Conservation (phyloP, 495 filamentous ascomycete species). For the Aspergillus affinis region DNA sequence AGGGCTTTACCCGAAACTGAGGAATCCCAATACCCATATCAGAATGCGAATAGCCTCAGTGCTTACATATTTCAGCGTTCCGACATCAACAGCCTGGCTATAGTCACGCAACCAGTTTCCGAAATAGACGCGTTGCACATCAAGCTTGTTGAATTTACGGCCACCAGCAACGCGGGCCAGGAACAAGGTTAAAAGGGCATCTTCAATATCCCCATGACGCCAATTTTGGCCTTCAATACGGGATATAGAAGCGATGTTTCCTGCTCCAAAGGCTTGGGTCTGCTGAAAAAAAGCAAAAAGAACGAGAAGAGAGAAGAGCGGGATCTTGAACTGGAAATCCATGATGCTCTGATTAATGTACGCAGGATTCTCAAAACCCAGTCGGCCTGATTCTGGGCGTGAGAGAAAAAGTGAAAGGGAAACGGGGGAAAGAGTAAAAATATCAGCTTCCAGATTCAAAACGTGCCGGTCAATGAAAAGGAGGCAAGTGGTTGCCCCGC, state of each 20-base stretch:
- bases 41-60: constrained; percentile 86
- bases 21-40: constrained; percentile 61
- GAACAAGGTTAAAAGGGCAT: constrained; percentile 71
- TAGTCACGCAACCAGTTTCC: constrained; percentile 92
- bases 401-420: not conserved
- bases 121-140: constrained; percentile 82
- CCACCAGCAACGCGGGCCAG: constrained; percentile 77
- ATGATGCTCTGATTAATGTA: constrained; percentile 1
- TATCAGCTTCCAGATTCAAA: constrained; percentile 7
- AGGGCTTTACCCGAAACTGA: constrained; percentile 48
- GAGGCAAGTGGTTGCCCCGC: not conserved
- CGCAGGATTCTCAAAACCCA: not conserved
- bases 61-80: constrained; percentile 82
- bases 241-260: constrained; percentile 77
- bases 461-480: not conserved
- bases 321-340: not conserved
- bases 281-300: constrained; percentile 33
- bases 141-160: constrained; percentile 84
- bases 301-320: constrained; percentile 3
- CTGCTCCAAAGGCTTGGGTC: constrained; percentile 79
- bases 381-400: not conserved
- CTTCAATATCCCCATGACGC: constrained; percentile 91
- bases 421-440: not conserved
- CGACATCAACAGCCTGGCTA: constrained; percentile 67
- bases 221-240: constrained; percentile 83